phyloP scores from a whole-genome alignment of 139 green algal species.

The Monoraphidium neglectum region DNA sequence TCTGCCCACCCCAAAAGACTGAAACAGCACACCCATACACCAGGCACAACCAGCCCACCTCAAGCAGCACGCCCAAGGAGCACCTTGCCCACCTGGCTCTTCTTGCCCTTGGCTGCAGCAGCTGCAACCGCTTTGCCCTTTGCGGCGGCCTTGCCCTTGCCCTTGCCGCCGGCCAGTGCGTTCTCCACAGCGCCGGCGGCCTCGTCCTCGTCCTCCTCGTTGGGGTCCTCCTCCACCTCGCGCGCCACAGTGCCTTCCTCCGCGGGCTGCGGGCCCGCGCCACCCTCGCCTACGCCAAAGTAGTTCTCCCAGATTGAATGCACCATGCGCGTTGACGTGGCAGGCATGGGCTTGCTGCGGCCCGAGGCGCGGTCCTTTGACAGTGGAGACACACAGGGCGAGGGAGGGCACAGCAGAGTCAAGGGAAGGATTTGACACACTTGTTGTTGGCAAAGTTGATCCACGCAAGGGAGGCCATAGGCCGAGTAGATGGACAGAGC shows the following conservation, averaged over 20 bases:
- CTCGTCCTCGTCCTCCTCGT: constrained; percentile 71
- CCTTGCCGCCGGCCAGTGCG: constrained; percentile 46
- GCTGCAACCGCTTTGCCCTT: constrained; percentile 21
- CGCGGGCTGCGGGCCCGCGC: constrained; percentile 26
- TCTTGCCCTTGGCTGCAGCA: background rate
- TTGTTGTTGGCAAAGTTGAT: no score
- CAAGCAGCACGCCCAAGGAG: no score
- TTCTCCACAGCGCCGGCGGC: constrained; percentile 36
- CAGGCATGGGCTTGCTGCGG: constrained; percentile 85
- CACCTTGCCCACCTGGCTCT: background rate
- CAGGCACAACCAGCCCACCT: no score
- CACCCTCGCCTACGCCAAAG: constrained; percentile 47
- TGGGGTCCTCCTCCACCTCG: constrained; percentile 72
- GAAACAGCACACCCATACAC: no score
- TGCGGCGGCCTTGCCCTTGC: constrained; percentile 17
- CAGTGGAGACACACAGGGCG: background rate
- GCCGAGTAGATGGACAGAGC: background rate
- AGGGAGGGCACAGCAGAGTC: constrained; percentile 3
- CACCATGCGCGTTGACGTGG: constrained; percentile 93
- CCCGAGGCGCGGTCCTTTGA: constrained; percentile 50
- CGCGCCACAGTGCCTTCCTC: constrained; percentile 34
- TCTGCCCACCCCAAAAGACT: no score
- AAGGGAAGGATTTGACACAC: background rate
- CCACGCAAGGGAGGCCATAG: no score
- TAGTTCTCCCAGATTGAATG: constrained; percentile 82